Evolutionary conservation across 1,284 basidiomycete species (phyloP).

Genomic region (Rhodotorula sp.): DNA sequence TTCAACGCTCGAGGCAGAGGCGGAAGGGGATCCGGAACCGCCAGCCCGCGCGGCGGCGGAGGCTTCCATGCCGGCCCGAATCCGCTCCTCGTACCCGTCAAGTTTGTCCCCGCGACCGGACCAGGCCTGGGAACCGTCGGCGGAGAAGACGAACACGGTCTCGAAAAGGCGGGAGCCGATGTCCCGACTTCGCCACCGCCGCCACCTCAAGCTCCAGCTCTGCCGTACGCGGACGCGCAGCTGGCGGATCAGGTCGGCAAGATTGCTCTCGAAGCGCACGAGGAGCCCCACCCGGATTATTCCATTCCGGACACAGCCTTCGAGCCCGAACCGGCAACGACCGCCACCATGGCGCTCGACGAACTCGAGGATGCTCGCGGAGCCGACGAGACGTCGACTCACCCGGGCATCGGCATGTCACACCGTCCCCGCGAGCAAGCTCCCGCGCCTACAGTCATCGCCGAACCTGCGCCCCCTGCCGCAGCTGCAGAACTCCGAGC

Average conservation of each 20-base stretch:
- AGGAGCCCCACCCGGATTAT: not conserved
- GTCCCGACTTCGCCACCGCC: not conserved
- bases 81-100: slow-evolving; percentile 38
- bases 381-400: not conserved
- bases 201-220: not conserved
- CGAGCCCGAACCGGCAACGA: slow-evolving; percentile 15
- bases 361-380: slow-evolving; percentile 9
- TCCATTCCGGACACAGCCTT: not conserved
- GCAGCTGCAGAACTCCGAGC: not conserved
- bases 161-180: slow-evolving; percentile 21
- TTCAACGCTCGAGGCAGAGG: not conserved
- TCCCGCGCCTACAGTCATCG: not conserved
- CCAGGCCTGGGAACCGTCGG: slow-evolving; percentile 18
- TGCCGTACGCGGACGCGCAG: not conserved
- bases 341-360: slow-evolving; percentile 25
- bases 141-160: slow-evolving; percentile 26
- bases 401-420: slow-evolving; percentile 20
- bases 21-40: not conserved
- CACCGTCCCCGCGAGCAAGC: not conserved
- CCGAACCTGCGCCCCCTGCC: not conserved
- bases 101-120: slow-evolving; percentile 28
- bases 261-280: slow-evolving; percentile 5
- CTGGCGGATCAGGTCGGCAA: slow-evolving; percentile 19
- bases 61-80: slow-evolving; percentile 10
- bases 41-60: slow-evolving; percentile 9